Percentiles rank a stretch among this genome's conserved stretches.
These are phyloP conservation scores for Daphne laureola DNA, from an alignment of 441 rosid species.

Conservation along the genomic window DNA sequence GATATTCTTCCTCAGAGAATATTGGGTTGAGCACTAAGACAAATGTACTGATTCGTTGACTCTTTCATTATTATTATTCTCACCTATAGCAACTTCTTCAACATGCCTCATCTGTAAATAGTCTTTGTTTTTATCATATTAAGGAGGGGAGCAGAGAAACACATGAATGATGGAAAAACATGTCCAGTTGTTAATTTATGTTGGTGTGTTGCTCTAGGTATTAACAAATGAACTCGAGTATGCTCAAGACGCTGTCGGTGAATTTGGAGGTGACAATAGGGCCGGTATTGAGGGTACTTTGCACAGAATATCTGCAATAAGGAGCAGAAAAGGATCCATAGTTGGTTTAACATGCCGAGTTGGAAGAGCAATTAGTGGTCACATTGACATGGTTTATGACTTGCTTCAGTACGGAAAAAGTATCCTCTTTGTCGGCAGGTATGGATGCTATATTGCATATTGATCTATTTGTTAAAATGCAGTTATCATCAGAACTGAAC, in stretches of 20 bases:
- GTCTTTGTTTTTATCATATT: not conserved
- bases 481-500: not conserved
- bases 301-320: constrained; percentile 63
- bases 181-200: not conserved
- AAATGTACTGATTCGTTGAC: no score
- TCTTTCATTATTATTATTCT: no score
- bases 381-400: constrained; percentile 55
- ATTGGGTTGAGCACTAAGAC: no score
- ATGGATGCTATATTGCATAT: constrained; percentile 8
- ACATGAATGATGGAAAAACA: not conserved
- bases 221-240: constrained; percentile 52
- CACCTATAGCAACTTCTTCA: no score
- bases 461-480: not conserved
- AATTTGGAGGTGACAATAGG: constrained; percentile 51
- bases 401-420: constrained; percentile 56
- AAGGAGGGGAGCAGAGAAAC: no score
- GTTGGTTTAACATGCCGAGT: constrained; percentile 65
- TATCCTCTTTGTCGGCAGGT: constrained; percentile 69
- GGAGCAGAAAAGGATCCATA: constrained; percentile 43
- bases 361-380: constrained; percentile 62
- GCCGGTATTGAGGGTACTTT: constrained; percentile 66
- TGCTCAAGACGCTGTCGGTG: constrained; percentile 49
- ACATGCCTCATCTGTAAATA: not conserved
- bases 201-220: constrained; percentile 27
- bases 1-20: no score